A percentile compares a stretch with the other conserved stretches of the same genome.
These are phyloP conservation scores for Eucalyptus grandis DNA, from an alignment of 345 rosid genomes.

Conservation along the genomic window DNA sequence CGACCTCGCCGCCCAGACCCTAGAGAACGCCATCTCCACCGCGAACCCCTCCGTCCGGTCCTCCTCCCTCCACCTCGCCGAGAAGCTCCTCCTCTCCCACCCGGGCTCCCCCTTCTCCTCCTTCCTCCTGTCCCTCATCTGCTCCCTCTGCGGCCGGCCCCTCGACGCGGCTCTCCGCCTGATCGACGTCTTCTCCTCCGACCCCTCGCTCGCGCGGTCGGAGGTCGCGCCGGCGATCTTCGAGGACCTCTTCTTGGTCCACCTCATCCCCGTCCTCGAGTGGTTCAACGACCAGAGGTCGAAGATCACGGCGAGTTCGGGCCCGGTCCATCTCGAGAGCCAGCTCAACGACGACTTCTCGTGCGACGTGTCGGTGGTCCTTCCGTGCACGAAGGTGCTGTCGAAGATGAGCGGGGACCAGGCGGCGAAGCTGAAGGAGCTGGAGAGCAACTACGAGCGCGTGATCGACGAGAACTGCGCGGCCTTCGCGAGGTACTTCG, in stretches of 20 bases:
- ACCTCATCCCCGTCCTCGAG: constrained; percentile 35
- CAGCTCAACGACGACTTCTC: constrained; percentile 4
- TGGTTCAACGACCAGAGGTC: constrained; percentile 29
- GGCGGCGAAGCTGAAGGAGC: constrained; percentile 28
- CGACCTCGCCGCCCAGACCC: constrained; percentile 24
- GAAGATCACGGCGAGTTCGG: constrained; percentile 9
- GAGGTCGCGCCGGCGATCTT: constrained; percentile 35
- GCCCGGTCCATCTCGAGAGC: not conserved
- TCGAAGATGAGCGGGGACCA: constrained; percentile 47
- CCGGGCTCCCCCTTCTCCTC: constrained; percentile 20
- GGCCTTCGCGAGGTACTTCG: constrained; percentile 29
- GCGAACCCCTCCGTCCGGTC: constrained; percentile 4
- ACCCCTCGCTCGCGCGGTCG: constrained; percentile 36
- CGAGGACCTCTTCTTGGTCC: constrained; percentile 36
- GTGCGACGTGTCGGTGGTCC: constrained; percentile 12
- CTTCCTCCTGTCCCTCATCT: constrained; percentile 35
- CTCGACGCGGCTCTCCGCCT: constrained; percentile 19
- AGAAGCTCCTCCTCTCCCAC: constrained; percentile 31
- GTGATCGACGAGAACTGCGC: constrained; percentile 47
- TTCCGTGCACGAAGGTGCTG: constrained; percentile 21
- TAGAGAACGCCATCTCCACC: constrained; percentile 31
- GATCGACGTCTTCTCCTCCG: constrained; percentile 21
- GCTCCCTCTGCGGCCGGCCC: constrained; percentile 28
- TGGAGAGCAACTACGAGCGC: constrained; percentile 35
- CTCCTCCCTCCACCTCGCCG: constrained; percentile 35